Conservation (phyloP, 352 stramenopile genomes). For the Phytophthora quininea region DNA sequence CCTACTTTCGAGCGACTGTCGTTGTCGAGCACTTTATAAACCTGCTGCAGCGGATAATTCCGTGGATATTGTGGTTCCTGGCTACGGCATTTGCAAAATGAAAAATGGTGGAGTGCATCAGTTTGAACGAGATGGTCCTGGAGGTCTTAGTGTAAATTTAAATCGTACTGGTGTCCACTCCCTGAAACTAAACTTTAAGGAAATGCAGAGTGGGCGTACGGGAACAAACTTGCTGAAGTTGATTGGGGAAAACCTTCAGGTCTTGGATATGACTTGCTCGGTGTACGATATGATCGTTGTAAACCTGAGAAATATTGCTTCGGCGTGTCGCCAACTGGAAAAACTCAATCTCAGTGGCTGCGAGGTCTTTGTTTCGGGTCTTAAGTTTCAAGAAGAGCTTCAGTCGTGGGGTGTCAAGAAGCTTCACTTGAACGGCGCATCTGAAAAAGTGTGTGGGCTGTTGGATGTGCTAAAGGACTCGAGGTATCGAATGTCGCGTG, state of each 20-base stretch:
- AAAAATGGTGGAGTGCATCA: neutral
- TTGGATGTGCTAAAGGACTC: slow-evolving; percentile 9
- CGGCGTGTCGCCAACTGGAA: slow-evolving; percentile 8
- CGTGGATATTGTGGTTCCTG: neutral
- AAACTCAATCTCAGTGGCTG: slow-evolving; percentile 8
- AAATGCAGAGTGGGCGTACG: slow-evolving; percentile 4
- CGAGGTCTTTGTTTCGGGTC: neutral
- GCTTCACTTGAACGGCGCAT: slow-evolving; percentile 1
- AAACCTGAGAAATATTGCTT: slow-evolving; percentile 6
- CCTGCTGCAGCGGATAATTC: too few species aligned
- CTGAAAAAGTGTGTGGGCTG: slow-evolving; percentile 5
- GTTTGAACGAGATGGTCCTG: neutral
- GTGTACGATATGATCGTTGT: slow-evolving; percentile 7
- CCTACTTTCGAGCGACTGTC: too few species aligned
- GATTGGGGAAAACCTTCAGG: too few species aligned
- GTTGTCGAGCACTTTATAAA: too few species aligned
- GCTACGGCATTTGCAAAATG: slow-evolving; percentile 3
- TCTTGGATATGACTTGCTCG: too few species aligned
- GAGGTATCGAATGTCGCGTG: slow-evolving; percentile 1
- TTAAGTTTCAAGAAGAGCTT: neutral
- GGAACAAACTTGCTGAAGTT: slow-evolving; percentile 1
- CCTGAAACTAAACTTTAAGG: slow-evolving; percentile 12
- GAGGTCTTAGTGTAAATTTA: neutral
- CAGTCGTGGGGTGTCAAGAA: slow-evolving; percentile 16
- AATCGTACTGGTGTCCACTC: neutral